Percentiles rank a stretch among this genome's conserved stretches.
These are phyloP conservation scores for Sphaceloma murrayae DNA, from an alignment of 2,329 filamentous ascomycete species.

Conservation along the genomic window DNA sequence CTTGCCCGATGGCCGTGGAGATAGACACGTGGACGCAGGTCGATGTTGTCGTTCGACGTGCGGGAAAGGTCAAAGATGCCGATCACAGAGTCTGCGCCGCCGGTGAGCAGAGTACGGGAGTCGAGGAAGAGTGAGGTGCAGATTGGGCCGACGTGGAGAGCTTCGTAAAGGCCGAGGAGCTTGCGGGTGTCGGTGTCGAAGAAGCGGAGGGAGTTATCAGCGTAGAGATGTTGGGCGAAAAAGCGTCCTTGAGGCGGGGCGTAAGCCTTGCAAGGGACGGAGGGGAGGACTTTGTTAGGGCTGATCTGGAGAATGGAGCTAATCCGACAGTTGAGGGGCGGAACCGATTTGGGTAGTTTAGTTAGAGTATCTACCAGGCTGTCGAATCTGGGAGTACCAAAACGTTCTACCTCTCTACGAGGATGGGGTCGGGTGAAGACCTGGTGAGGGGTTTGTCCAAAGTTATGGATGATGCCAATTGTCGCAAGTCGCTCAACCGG, in stretches of 20 bases:
- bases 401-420: constrained; percentile 53
- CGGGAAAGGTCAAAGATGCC: constrained; percentile 63
- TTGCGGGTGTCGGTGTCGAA: constrained; percentile 76
- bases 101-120: constrained; percentile 81
- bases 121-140: constrained; percentile 78
- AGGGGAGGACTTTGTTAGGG: constrained; percentile 75
- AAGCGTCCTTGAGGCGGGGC: constrained; percentile 80
- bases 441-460: constrained; percentile 93
- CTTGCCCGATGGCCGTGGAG: constrained; percentile 85
- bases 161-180: constrained; percentile 80
- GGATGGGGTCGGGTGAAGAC: constrained; percentile 78
- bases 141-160: constrained; percentile 83
- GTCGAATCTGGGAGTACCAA: constrained; percentile 59
- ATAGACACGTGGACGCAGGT: constrained; percentile 66
- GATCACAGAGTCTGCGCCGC: constrained; percentile 84
- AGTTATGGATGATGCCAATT: constrained; percentile 96
- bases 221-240: constrained; percentile 92
- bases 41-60: constrained; percentile 58
- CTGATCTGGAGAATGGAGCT: constrained; percentile 58
- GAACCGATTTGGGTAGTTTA: constrained; percentile 66
- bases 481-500: constrained; percentile 77
- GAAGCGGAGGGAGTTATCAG: constrained; percentile 86
- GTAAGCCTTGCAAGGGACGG: constrained; percentile 71
- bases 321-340: constrained; percentile 69
- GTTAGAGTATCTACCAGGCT: constrained; percentile 65